These are phyloP conservation scores for Penicillium occitanis DNA, from an alignment of 2,329 filamentous ascomycete genomes.

Conservation along the genomic window DNA sequence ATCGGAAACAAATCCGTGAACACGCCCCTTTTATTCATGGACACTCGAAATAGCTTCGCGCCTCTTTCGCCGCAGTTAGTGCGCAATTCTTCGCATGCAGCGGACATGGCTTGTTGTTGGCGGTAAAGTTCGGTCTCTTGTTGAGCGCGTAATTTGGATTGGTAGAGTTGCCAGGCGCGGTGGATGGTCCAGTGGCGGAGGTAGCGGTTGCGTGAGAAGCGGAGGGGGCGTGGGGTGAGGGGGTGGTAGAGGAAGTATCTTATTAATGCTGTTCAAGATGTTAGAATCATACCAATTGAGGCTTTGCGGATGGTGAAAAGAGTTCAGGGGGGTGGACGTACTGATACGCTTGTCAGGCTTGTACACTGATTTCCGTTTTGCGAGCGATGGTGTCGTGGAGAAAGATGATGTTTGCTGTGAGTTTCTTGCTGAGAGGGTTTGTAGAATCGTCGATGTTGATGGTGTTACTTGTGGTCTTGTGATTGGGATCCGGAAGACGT, in stretches of 20 bases:
- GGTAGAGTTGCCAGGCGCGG: constrained; percentile 85
- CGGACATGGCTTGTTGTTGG: constrained; percentile 77
- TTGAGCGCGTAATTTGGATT: constrained; percentile 64
- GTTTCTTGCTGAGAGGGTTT: background rate
- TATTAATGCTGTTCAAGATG: constrained; percentile 54
- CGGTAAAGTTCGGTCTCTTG: constrained; percentile 72
- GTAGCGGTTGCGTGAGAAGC: constrained; percentile 81
- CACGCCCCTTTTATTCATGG: constrained; percentile 87
- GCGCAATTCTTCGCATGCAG: constrained; percentile 80
- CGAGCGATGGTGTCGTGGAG: constrained; percentile 40
- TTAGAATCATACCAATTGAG: background rate
- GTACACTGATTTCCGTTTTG: constrained; percentile 40
- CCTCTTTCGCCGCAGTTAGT: constrained; percentile 50
- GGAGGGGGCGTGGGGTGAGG: constrained; percentile 71
- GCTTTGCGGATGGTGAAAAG: background rate
- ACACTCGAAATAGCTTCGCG: constrained; percentile 72
- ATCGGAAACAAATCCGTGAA: constrained; percentile 77
- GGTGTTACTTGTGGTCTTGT: constrained; percentile 27
- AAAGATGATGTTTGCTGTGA: constrained; percentile 32
- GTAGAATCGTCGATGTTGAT: constrained; percentile 20
- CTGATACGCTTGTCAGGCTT: constrained; percentile 46
- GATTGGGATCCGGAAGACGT: constrained; percentile 42
- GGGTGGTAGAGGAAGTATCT: constrained; percentile 70
- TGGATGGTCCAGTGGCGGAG: constrained; percentile 99
- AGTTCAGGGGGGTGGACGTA: constrained; percentile 29